Evolutionary conservation across 2,329 filamentous ascomycete species (phyloP), one percentile per base, ranked within the genome.

Genomic region (Magnaporthiopsis poae): DNA sequence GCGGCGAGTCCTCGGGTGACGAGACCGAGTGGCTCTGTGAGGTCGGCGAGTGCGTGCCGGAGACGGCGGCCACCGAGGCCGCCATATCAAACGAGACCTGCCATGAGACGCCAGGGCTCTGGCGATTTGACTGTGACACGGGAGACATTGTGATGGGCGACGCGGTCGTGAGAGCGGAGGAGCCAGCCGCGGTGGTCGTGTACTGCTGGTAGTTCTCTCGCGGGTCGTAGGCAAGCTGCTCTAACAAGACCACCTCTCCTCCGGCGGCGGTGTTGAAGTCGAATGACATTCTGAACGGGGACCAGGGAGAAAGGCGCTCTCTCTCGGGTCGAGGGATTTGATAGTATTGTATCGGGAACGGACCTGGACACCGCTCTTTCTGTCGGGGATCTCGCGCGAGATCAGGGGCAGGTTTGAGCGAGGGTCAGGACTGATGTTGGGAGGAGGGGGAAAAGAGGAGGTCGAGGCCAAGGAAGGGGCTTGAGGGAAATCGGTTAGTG

Each of bases 211-310:
- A 85, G 74, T 82, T 81, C 71, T 84, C 80, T 77, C 82, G 81
- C 73, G 81, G 81, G 75, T 88, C 83, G 78, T 82, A 88, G 72
- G 78, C 76, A 71, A 80, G 82, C 74, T 88, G 80, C 74, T 88
- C 85, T 74, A 88, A 75, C 74, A 88, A 81, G 75, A 80, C 83
- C 76, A 72, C 72, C 63, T 88, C 84, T 77, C 81, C 82, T 77
- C 80, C 81, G 75, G 80, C 79, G 75, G 79, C 74, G 21, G 46
- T 52, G 77, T 83, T 83, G 79, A 85, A 88, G 74, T 87, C 83
- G 80, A 84, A 82, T 78, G 81, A 83, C 86, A 83, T 84, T 75
- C 74, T 82, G 74, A 71, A 69, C 72, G 69, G 68, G 67, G 68
- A 65, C 46, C 31, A 59, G 63, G 59, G 36, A 62, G 3, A 56